phyloP scores from a whole-genome alignment of 2,329 filamentous ascomycete genomes.

The Didymella keratinophila region DNA sequence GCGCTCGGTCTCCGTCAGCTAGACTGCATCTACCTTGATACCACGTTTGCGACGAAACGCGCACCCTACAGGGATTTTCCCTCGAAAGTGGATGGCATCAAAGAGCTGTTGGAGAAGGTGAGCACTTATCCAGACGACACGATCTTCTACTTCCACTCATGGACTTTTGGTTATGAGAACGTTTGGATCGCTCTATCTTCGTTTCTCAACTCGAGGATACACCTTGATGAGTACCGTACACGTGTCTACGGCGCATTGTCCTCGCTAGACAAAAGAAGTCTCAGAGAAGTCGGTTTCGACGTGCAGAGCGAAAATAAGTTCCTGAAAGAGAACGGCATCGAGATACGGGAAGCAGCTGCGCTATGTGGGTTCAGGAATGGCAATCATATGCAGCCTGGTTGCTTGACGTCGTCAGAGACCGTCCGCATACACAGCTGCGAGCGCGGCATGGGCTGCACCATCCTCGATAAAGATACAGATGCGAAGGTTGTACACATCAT shows the following conservation, averaged over 20 bases:
- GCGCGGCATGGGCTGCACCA: conserved; percentile 68
- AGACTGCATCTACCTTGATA: conserved; percentile 89
- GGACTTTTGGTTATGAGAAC: conserved; percentile 94
- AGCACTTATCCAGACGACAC: conserved; percentile 74
- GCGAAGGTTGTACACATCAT: conserved; percentile 74
- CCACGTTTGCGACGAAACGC: conserved; percentile 71
- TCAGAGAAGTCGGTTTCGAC: conserved; percentile 51
- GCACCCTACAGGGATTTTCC: conserved; percentile 62
- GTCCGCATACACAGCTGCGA: conserved; percentile 87
- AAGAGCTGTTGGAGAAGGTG: conserved; percentile 75
- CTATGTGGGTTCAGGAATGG: conserved; percentile 78
- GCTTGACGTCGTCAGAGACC: conserved; percentile 69
- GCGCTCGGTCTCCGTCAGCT: conserved; percentile 59
- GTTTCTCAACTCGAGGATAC: conserved; percentile 73
- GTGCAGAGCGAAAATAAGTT: conserved; percentile 33
- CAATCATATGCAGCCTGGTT: conserved; percentile 74
- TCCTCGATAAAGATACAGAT: conserved; percentile 56
- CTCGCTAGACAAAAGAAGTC: conserved; percentile 37
- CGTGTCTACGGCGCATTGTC: conserved; percentile 71
- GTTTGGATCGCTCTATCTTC: conserved; percentile 85
- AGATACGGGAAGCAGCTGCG: conserved; percentile 66
- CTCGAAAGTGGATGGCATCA: conserved; percentile 76
- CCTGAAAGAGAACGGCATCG: conserved; percentile 45
- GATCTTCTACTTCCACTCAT: conserved; percentile 82
- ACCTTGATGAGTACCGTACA: conserved; percentile 83